phyloP scores from a whole-genome alignment of 306 rosid species.

The Erythrophleum fordii region DNA sequence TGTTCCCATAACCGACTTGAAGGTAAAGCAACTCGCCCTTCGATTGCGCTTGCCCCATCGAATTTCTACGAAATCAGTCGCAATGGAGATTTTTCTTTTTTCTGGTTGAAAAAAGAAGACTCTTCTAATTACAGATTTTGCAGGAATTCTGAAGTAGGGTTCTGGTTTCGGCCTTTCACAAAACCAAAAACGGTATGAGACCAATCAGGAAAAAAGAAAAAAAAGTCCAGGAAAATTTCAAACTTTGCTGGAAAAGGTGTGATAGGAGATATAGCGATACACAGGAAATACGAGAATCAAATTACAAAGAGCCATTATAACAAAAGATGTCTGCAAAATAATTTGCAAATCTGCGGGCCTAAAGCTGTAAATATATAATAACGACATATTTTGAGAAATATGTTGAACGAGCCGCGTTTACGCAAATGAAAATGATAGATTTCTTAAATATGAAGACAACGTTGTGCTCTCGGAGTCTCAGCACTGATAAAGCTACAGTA shows the following conservation, averaged over 20 bases:
- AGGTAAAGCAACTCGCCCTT: conserved; percentile 78
- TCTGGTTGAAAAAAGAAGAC: background rate
- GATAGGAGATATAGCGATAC: background rate
- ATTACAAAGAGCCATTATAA: background rate
- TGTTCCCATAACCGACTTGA: conserved; percentile 80
- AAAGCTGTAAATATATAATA: conserved; percentile 31
- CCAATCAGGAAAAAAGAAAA: conserved; percentile 12
- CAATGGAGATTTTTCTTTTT: background rate
- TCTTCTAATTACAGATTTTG: background rate
- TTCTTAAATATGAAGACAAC: no score
- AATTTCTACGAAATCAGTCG: conserved; percentile 13
- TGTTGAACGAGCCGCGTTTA: background rate
- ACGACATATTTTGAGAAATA: background rate
- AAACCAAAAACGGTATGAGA: background rate
- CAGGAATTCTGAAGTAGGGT: conserved; percentile 9
- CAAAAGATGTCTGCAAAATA: background rate
- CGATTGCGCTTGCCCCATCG: conserved; percentile 91
- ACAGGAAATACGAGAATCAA: background rate
- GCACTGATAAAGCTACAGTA: no score
- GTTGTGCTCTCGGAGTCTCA: no score
- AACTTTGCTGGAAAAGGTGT: conserved; percentile 49
- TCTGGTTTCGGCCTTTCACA: background rate
- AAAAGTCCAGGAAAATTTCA: conserved; percentile 50
- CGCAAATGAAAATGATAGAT: background rate
- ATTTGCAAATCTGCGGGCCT: conserved; percentile 19